Conservation (phyloP, 1,139 yeast genomes). For the Suhomyces bokatorum region DNA sequence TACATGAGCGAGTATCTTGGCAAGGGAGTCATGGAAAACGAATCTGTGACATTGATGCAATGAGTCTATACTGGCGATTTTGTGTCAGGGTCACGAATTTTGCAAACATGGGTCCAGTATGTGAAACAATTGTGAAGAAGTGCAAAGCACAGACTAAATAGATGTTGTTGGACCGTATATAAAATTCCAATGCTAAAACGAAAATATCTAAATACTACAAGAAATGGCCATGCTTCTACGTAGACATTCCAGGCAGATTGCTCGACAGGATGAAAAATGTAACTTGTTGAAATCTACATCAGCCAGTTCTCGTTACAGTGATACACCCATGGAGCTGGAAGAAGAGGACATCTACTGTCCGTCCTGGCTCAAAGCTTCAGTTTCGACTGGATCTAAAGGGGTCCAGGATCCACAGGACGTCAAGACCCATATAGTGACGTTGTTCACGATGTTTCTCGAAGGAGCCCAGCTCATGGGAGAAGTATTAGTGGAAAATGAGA, state of each 20-base stretch:
- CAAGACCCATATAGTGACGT: background rate
- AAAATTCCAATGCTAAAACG: background rate
- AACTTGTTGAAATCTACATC: background rate
- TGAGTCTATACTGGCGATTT: background rate
- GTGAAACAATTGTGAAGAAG: conserved; percentile 2
- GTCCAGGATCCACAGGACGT: background rate
- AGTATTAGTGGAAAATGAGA: background rate
- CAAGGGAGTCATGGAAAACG: conserved; percentile 75
- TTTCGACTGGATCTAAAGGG: background rate
- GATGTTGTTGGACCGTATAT: background rate
- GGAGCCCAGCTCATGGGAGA: background rate
- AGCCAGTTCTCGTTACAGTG: background rate
- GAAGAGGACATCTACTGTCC: conserved; percentile 3
- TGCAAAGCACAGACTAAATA: too few species aligned
- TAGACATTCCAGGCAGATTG: background rate
- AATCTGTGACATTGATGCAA: conserved; percentile 19
- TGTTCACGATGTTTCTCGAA: background rate
- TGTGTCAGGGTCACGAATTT: background rate
- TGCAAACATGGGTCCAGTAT: background rate
- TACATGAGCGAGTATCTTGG: conserved; percentile 81
- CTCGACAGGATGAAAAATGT: background rate
- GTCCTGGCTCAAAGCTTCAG: background rate
- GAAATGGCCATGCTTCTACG: conserved; percentile 1
- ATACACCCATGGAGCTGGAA: background rate
- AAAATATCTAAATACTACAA: too few species aligned